Evolutionary conservation across 176 grass and related monocot species (phyloP).

Genomic region (Ananas comosus): DNA sequence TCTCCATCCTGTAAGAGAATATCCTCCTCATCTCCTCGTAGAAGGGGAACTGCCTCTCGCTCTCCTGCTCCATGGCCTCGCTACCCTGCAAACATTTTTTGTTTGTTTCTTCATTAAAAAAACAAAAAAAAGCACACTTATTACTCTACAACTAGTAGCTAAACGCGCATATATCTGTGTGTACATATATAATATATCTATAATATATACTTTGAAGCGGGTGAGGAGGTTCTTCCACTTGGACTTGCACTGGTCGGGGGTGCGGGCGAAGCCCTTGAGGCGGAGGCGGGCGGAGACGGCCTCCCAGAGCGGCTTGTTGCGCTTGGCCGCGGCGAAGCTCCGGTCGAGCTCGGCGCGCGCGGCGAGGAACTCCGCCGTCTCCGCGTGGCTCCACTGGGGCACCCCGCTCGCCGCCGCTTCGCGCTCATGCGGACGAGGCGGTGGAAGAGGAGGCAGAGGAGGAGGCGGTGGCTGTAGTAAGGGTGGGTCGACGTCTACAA

Average conservation of each 20-base stretch:
- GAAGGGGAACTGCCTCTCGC: slow-evolving; percentile 61
- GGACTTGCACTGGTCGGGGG: slow-evolving; percentile 98
- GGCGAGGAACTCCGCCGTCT: slow-evolving; percentile 68
- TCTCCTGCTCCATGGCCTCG: slow-evolving; percentile 20
- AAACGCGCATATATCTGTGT: not conserved
- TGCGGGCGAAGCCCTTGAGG: slow-evolving; percentile 56
- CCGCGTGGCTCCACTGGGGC: slow-evolving; percentile 77
- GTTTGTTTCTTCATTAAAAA: too few relatives aligned
- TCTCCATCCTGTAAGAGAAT: slow-evolving; percentile 37
- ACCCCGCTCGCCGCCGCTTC: slow-evolving; percentile 23
- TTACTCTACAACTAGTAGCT: not conserved
- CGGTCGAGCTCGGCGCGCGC: slow-evolving; percentile 69
- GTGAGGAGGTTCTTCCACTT: slow-evolving; percentile 99
- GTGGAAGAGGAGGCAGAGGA: too few relatives aligned
- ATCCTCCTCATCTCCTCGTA: slow-evolving; percentile 73
- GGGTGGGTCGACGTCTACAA: too few relatives aligned
- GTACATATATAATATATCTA: too few relatives aligned
- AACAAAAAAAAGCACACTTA: too few relatives aligned
- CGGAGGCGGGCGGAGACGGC: slow-evolving; percentile 46
- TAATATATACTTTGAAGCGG: slow-evolving; percentile 45
- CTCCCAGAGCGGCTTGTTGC: slow-evolving; percentile 97
- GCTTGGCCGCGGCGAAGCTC: slow-evolving; percentile 81
- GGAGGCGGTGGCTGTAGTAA: too few relatives aligned
- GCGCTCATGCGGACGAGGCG: slow-evolving; percentile 15
- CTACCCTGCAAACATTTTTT: slow-evolving; percentile 17